Evolutionary conservation across 495 filamentous ascomycete species (phyloP).

Genomic region (Parachaetomium inaequale): DNA sequence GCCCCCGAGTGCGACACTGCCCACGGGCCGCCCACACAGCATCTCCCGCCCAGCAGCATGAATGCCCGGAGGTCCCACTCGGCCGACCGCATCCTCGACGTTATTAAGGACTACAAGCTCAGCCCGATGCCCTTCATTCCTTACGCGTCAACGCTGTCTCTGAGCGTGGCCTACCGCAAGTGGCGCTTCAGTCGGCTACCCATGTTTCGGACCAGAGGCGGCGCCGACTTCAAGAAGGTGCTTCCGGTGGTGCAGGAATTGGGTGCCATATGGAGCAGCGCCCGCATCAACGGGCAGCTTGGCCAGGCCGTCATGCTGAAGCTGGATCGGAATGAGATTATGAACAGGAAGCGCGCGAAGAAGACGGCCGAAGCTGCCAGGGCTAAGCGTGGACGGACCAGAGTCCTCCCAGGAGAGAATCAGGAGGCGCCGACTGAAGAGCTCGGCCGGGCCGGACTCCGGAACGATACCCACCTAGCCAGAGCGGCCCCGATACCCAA

Average conservation of each 20-base stretch:
- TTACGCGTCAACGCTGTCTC: conserved; percentile 62
- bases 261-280: conserved; percentile 58
- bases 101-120: conserved; percentile 52
- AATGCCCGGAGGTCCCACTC: conserved; percentile 59
- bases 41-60: conserved; percentile 54
- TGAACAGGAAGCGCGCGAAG: not conserved
- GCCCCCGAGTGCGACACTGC: conserved; percentile 26
- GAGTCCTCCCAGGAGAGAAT: too few species aligned
- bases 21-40: conserved; percentile 33
- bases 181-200: conserved; percentile 62
- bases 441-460: not conserved
- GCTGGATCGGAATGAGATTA: conserved; percentile 11
- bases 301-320: conserved; percentile 37
- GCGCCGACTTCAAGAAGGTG: conserved; percentile 56
- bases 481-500: not conserved
- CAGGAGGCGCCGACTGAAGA: not conserved
- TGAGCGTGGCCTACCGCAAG: conserved; percentile 68
- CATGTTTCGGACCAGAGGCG: conserved; percentile 60
- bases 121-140: conserved; percentile 62
- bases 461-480: not conserved
- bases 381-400: not conserved
- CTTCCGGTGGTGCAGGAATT: conserved; percentile 54
- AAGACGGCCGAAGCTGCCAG: not conserved
- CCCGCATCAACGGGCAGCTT: conserved; percentile 58
- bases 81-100: conserved; percentile 60